Conservation (phyloP, 495 filamentous ascomycete genomes). For the Penicillium pulvis region DNA sequence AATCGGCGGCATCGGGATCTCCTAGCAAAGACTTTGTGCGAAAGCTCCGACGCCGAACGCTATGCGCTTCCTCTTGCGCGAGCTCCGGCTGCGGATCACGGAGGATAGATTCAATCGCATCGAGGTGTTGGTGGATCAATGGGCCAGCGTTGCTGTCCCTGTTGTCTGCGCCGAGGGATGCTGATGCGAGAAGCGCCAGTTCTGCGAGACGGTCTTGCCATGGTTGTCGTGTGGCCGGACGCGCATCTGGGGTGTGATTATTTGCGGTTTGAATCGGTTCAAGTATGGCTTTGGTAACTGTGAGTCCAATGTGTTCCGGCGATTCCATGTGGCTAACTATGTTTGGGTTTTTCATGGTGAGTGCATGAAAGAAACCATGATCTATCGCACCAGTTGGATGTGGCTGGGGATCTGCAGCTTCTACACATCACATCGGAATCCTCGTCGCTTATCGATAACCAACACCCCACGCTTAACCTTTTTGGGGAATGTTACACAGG, state of each 20-base stretch:
- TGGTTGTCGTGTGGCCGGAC: constrained; percentile 4
- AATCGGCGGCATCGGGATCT: constrained; percentile 4
- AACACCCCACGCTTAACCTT: constrained; percentile 21
- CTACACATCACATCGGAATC: not conserved
- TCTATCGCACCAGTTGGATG: not conserved
- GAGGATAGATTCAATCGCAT: constrained; percentile 35
- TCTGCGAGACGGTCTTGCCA: constrained; percentile 30
- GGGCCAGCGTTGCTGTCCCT: constrained; percentile 21
- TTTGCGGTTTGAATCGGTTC: constrained; percentile 1
- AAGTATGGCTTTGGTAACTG: not conserved
- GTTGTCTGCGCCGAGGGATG: constrained; percentile 9
- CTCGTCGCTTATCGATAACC: constrained; percentile 21
- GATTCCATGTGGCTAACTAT: not conserved
- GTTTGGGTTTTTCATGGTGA: not conserved
- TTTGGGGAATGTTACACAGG: constrained; percentile 5
- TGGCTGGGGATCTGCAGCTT: constrained; percentile 10
- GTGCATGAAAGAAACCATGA: not conserved
- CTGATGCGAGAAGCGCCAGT: constrained; percentile 26
- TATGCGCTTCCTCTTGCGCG: constrained; percentile 14
- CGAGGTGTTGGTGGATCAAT: constrained; percentile 32
- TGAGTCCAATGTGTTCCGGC: constrained; percentile 3
- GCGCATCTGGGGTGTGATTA: constrained; percentile 5
- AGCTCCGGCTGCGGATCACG: constrained; percentile 27
- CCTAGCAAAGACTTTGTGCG: not conserved
- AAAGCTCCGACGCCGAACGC: not conserved